phyloP scores from a whole-genome alignment of 495 filamentous ascomycete species.

The Neurospora sp. region DNA sequence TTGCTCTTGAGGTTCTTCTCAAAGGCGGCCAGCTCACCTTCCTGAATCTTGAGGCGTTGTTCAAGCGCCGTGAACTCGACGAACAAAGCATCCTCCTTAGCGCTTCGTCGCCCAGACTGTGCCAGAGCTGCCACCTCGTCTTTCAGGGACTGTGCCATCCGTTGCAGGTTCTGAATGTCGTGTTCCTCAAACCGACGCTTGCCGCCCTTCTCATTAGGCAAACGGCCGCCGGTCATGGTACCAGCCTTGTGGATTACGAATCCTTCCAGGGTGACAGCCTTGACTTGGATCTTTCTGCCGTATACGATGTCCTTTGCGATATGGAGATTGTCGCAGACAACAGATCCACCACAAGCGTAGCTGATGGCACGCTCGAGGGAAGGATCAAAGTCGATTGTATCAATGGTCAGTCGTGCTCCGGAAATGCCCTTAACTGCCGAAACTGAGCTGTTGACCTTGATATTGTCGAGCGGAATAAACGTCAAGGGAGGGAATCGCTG shows the following conservation, averaged over 20 bases:
- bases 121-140: slow-evolving; percentile 67
- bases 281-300: slow-evolving; percentile 73
- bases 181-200: slow-evolving; percentile 82
- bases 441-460: slow-evolving; percentile 82
- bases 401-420: slow-evolving; percentile 78
- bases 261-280: slow-evolving; percentile 87
- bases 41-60: slow-evolving; percentile 57
- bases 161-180: slow-evolving; percentile 71
- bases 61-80: slow-evolving; percentile 77
- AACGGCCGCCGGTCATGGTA: slow-evolving; percentile 89
- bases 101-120: slow-evolving; percentile 56
- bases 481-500: slow-evolving; percentile 77
- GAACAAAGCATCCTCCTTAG: slow-evolving; percentile 70
- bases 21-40: slow-evolving; percentile 68
- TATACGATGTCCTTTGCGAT: slow-evolving; percentile 87
- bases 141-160: slow-evolving; percentile 53
- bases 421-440: slow-evolving; percentile 84
- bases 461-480: slow-evolving; percentile 93
- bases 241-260: slow-evolving; percentile 95
- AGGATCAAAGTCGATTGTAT: slow-evolving; percentile 89
- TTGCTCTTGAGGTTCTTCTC: slow-evolving; percentile 82
- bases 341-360: slow-evolving; percentile 90
- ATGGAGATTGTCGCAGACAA: slow-evolving; percentile 80
- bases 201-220: slow-evolving; percentile 56
- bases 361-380: slow-evolving; percentile 82